Evolutionary conservation across 179 eudicot species (phyloP), one percentile per base, ranked within the genome.

Genomic region (Corrigiola litoralis): DNA sequence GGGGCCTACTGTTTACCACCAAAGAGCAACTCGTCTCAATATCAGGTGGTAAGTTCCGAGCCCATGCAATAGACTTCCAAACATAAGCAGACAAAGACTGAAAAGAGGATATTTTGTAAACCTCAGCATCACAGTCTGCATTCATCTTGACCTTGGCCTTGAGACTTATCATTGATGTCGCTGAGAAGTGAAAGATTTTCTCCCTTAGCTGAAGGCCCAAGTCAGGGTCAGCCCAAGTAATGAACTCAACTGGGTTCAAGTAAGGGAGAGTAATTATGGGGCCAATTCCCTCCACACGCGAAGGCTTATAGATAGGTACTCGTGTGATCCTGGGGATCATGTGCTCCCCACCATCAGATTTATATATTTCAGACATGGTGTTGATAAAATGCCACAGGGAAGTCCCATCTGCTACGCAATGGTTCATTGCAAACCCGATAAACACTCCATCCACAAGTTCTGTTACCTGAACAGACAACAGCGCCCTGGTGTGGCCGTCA

Each of bases 391-490:
- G 69, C 81, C 84, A 80, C 21, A 77, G 65, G 10, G 78, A 61
- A 0, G 76, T 61, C 2, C 80, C 87, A 12, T 82, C 87, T 0
- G 31, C 74, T 2, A 73, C 52, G 0, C 34, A 14, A 16, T 83
- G 87, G 23, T 75, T 83, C 47, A 78, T 65, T 9, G 79, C 45
- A 40, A 72, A 71, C 32, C 79, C 75, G 4, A 83, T 48, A 50
- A 83, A 80, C 40, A 75, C 24, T 1, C 84, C 87, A 32, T 83
- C 84, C 0, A 7, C 47, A 1, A 83, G 75, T 54, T 75, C 77
- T 2, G 80, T 80, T 0, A 83, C 73, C 36, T 83, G 87, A 40
- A 75, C 68, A 0, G 72, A 74, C 4, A 83, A 31, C 17, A 83
- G 47, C 4, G 87, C 75, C 28, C 66, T 48, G 29, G 69, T 47